Evolutionary conservation across 345 rosid genomes (phyloP).

Genomic region (Kandelia obovata): DNA sequence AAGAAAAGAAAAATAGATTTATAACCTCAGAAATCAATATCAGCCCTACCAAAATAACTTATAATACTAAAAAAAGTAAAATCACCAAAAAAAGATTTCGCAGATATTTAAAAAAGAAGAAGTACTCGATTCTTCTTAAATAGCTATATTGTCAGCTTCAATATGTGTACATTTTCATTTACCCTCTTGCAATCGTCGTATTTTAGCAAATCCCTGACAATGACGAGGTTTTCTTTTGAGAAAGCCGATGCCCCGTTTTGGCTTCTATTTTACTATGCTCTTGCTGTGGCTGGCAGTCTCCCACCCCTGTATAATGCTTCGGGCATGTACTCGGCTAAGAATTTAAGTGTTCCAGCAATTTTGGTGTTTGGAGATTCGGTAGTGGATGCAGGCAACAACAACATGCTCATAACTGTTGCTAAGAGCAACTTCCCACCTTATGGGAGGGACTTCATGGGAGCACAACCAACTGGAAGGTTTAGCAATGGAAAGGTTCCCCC

Average conservation of each 20-base stretch:
- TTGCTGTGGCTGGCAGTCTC: not conserved
- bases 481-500: slow-evolving; percentile 49
- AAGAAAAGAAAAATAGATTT: too few relatives aligned
- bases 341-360: slow-evolving; percentile 29
- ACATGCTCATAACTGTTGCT: slow-evolving; percentile 29
- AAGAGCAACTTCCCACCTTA: slow-evolving; percentile 52
- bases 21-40: too few relatives aligned
- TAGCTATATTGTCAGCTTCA: too few relatives aligned
- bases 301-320: not conserved
- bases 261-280: not conserved
- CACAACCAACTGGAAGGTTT: slow-evolving; percentile 53
- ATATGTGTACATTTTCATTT: not conserved
- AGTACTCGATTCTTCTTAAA: too few relatives aligned
- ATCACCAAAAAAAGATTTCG: too few relatives aligned
- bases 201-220: not conserved
- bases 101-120: too few relatives aligned
- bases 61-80: too few relatives aligned
- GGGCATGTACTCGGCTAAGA: not conserved
- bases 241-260: not conserved
- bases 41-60: too few relatives aligned
- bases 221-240: not conserved
- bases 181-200: not conserved
- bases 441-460: slow-evolving; percentile 44
- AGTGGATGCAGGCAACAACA: slow-evolving; percentile 60
- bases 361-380: slow-evolving; percentile 55